A percentile compares a stretch with the other conserved stretches of the same genome.
These are phyloP conservation scores for Entelexis sorbosivorans DNA, from an alignment of 1,139 yeast species.

Conservation along the genomic window DNA sequence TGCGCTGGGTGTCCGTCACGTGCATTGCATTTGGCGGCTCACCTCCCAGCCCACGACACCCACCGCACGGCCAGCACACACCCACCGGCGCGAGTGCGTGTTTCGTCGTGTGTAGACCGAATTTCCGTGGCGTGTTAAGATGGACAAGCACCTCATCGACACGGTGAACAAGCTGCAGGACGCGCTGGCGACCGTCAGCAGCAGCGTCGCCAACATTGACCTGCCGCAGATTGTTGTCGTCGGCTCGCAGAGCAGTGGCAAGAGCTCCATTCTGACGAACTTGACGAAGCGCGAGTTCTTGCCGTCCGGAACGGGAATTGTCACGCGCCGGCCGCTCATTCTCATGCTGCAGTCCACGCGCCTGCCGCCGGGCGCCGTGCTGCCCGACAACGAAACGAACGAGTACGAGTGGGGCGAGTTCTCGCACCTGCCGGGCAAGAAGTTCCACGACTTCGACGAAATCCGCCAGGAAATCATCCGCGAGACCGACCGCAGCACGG, in stretches of 20 bases:
- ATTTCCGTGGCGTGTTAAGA: constrained; percentile 25
- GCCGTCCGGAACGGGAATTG: constrained; percentile 94
- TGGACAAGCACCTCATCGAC: constrained; percentile 85
- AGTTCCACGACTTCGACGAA: constrained; percentile 79
- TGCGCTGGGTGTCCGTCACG: too few relatives aligned
- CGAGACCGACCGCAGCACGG: constrained; percentile 91
- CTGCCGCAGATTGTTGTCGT: constrained; percentile 94
- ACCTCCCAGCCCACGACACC: neutral
- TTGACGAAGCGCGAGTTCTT: constrained; percentile 91
- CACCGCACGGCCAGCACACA: neutral
- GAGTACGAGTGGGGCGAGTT: constrained; percentile 98
- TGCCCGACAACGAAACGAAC: constrained; percentile 49
- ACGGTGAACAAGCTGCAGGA: constrained; percentile 90
- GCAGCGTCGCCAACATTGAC: constrained; percentile 40
- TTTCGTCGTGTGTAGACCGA: neutral
- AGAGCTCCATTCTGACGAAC: constrained; percentile 85
- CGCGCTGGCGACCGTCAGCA: constrained; percentile 89
- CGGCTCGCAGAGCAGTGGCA: constrained; percentile 91
- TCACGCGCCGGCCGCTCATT: constrained; percentile 84
- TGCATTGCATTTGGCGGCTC: neutral
- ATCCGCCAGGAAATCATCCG: constrained; percentile 82
- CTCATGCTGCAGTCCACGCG: constrained; percentile 70
- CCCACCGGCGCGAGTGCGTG: neutral
- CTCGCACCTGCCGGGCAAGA: constrained; percentile 81
- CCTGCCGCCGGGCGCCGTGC: constrained; percentile 26